These are phyloP conservation scores for Barnettozyma californica DNA, from an alignment of 805 yeast genomes.

Conservation along the genomic window DNA sequence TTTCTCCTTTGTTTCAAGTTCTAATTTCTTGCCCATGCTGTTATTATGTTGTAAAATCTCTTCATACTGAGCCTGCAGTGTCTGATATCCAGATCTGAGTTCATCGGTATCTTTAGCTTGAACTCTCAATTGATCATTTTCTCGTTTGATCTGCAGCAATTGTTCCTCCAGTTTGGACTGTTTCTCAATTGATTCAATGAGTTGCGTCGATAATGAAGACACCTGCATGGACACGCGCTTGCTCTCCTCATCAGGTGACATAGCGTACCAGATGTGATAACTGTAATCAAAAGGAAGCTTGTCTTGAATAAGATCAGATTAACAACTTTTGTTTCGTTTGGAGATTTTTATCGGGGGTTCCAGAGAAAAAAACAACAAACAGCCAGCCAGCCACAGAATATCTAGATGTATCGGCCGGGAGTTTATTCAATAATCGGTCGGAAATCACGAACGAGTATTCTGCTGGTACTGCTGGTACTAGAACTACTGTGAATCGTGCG, in stretches of 20 bases:
- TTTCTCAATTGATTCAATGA: constrained; percentile 54
- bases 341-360: background rate
- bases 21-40: constrained; percentile 28
- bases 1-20: constrained; percentile 32
- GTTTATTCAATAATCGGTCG: background rate
- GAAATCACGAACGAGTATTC: background rate
- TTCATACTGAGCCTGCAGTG: constrained; percentile 28
- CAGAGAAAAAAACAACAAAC: background rate
- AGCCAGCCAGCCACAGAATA: background rate
- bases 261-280: background rate
- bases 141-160: constrained; percentile 35
- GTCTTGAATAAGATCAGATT: background rate
- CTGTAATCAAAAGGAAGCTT: background rate
- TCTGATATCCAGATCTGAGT: constrained; percentile 24
- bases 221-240: constrained; percentile 49
- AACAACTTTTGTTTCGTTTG: background rate
- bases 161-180: constrained; percentile 52
- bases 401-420: background rate
- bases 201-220: constrained; percentile 50
- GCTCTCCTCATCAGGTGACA: constrained; percentile 28
- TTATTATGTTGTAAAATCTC: constrained; percentile 29
- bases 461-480: too few species aligned
- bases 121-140: constrained; percentile 26
- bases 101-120: constrained; percentile 19
- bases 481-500: too few species aligned